These are phyloP conservation scores for Ceriops zippeliana DNA, from an alignment of 345 rosid genomes.

Conservation along the genomic window DNA sequence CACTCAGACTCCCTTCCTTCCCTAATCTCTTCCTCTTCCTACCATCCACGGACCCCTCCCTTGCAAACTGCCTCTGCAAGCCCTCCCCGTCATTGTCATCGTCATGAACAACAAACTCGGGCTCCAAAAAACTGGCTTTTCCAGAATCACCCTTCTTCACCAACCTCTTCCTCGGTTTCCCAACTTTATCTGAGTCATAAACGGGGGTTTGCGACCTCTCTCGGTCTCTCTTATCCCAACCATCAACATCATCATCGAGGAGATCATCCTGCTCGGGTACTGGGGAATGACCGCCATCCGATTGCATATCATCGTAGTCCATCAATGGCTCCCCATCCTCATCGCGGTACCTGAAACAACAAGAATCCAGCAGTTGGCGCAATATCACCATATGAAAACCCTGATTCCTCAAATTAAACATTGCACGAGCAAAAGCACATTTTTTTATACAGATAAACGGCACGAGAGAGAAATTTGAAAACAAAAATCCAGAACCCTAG, in stretches of 20 bases:
- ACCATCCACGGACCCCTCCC: slow-evolving; percentile 22
- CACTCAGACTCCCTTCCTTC: slow-evolving; percentile 37
- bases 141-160: slow-evolving; percentile 58
- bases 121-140: slow-evolving; percentile 23
- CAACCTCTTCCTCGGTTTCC: slow-evolving; percentile 75
- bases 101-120: slow-evolving; percentile 58
- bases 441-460: too few species aligned
- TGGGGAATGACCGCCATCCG: slow-evolving; percentile 60
- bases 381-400: background rate
- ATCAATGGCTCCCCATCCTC: slow-evolving; percentile 94
- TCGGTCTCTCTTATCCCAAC: slow-evolving; percentile 47
- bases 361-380: background rate
- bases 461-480: background rate
- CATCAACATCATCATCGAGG: slow-evolving; percentile 58
- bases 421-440: background rate
- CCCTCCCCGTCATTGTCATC: slow-evolving; percentile 23
- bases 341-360: slow-evolving; percentile 58
- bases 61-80: slow-evolving; percentile 39
- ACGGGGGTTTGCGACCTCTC: slow-evolving; percentile 59
- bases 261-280: slow-evolving; percentile 44
- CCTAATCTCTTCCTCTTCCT: slow-evolving; percentile 55
- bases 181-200: slow-evolving; percentile 57
- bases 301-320: slow-evolving; percentile 75
- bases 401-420: background rate
- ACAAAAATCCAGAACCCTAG: background rate